These are phyloP conservation scores for Metschnikowia noctiluminum DNA, from an alignment of 805 yeast species.

Conservation along the genomic window DNA sequence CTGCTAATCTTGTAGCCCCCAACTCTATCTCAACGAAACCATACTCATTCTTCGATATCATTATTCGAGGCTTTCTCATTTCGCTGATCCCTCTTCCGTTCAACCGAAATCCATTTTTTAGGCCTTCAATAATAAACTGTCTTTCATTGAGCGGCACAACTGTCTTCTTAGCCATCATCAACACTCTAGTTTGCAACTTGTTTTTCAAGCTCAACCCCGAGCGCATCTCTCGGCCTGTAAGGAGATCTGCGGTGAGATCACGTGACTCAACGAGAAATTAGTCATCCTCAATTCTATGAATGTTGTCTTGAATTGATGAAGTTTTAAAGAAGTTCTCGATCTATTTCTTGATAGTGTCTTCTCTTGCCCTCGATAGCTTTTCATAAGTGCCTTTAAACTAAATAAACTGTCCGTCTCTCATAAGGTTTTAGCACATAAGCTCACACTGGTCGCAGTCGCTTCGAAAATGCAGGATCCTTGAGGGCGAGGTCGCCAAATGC, in stretches of 20 bases:
- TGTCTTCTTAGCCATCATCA: constrained; percentile 54
- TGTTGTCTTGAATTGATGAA: too few relatives aligned
- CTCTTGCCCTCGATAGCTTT: neutral
- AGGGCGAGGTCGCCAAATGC: too few relatives aligned
- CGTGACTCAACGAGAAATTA: neutral
- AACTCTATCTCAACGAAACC: constrained; percentile 78
- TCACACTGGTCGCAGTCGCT: too few relatives aligned
- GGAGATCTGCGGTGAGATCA: neutral
- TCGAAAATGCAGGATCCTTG: too few relatives aligned
- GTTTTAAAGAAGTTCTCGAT: too few relatives aligned
- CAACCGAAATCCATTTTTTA: constrained; percentile 58
- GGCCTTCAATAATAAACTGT: constrained; percentile 56
- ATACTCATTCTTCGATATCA: constrained; percentile 60
- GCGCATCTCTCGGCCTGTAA: neutral
- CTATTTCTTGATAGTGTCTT: neutral
- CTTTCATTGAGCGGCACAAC: constrained; percentile 64
- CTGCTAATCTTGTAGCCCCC: constrained; percentile 71
- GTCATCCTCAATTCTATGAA: too few relatives aligned
- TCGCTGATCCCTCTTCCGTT: constrained; percentile 69
- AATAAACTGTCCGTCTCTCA: too few relatives aligned
- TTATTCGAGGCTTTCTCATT: constrained; percentile 59
- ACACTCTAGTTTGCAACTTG: too few relatives aligned
- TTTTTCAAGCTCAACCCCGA: too few relatives aligned
- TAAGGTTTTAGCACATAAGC: too few relatives aligned
- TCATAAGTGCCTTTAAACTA: too few relatives aligned